Percentiles rank a stretch among this genome's conserved stretches.
These are phyloP conservation scores for Asterionellopsis glacialis DNA, from an alignment of 108 stramenopile genomes.

Conservation along the genomic window DNA sequence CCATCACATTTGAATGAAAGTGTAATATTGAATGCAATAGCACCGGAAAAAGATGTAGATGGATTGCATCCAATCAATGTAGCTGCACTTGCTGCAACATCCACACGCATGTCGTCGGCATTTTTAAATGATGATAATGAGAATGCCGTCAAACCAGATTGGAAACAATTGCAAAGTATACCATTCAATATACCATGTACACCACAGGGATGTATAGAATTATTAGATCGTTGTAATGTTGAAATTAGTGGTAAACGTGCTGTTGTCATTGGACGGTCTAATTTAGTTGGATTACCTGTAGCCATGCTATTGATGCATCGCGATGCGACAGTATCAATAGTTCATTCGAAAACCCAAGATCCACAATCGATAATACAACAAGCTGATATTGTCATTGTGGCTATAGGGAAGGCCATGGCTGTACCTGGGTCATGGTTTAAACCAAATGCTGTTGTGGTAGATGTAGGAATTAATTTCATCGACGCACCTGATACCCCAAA, in stretches of 20 bases:
- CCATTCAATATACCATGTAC: conserved; percentile 84
- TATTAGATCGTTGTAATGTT: conserved; percentile 84
- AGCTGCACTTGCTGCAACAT: conserved; percentile 58
- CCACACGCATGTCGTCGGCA: conserved; percentile 25
- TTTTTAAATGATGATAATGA: conserved; percentile 8
- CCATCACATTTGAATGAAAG: conserved; percentile 86
- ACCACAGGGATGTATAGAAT: conserved; percentile 92
- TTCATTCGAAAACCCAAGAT: conserved; percentile 87
- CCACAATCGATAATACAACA: conserved; percentile 51
- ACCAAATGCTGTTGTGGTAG: conserved; percentile 94
- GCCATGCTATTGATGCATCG: conserved; percentile 84
- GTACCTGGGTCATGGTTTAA: conserved; percentile 92
- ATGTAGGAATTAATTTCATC: conserved; percentile 97
- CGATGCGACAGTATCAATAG: conserved; percentile 94
- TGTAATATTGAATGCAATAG: conserved; percentile 59
- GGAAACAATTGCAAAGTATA: conserved; percentile 44
- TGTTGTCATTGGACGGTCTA: conserved; percentile 93
- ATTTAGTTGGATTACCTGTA: conserved; percentile 92
- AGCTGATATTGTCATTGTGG: conserved; percentile 97
- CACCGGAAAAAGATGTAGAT: conserved; percentile 93
- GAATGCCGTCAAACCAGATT: conserved; percentile 41
- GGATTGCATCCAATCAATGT: conserved; percentile 93
- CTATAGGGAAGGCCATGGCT: conserved; percentile 86
- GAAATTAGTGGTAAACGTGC: conserved; percentile 85
- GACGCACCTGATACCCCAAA: conserved; percentile 60